Conservation (phyloP, 306 rosid genomes). For the Pyrus betulifolia region DNA sequence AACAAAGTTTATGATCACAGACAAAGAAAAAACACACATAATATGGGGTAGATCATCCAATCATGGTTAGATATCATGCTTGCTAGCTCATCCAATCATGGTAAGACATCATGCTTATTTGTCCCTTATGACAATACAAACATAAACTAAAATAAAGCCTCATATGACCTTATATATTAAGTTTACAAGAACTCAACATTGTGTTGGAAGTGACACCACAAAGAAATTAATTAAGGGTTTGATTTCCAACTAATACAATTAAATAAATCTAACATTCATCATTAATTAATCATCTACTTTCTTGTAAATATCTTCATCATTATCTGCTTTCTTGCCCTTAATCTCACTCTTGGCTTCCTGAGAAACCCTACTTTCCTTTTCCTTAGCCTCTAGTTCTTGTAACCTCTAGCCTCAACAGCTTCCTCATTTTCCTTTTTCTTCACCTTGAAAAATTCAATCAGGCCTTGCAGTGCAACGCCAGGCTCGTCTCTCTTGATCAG, state of each 20-base stretch:
- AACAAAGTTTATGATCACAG: not conserved
- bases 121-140: not conserved
- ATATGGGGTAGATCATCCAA: not conserved
- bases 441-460: conserved; percentile 20
- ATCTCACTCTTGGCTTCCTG: not conserved
- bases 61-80: not conserved
- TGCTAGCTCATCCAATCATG: not conserved
- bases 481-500: conserved; percentile 16
- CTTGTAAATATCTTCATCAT: not conserved
- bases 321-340: not conserved
- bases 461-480: conserved; percentile 2
- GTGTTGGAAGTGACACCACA: not conserved
- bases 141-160: not conserved
- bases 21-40: not conserved
- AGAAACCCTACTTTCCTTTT: not conserved
- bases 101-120: not conserved
- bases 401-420: not conserved
- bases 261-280: not conserved
- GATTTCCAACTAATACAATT: not conserved
- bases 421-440: conserved; percentile 23
- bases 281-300: not conserved
- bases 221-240: not conserved
- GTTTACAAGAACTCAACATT: not conserved
- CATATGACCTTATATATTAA: not conserved
- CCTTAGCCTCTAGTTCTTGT: conserved; percentile 5